Conservation (phyloP, 257 asterid genomes). For the Jacaranda copaia region DNA sequence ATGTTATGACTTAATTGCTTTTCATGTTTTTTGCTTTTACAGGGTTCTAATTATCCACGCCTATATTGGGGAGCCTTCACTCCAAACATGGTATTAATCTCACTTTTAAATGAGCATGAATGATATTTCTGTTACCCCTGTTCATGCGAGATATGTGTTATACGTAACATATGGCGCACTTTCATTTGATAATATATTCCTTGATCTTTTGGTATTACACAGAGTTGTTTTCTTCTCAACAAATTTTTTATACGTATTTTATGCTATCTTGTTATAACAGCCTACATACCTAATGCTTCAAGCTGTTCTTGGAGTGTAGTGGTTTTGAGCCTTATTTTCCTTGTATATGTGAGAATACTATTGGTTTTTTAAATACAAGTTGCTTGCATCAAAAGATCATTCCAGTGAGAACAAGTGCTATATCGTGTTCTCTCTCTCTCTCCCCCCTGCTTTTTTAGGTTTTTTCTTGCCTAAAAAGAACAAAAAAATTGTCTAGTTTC, state of each 20-base stretch:
- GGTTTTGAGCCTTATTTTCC: slow-evolving; percentile 18
- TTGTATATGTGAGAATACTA: not conserved
- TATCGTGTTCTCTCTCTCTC: too few species aligned
- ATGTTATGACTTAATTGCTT: too few species aligned
- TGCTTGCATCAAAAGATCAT: not conserved
- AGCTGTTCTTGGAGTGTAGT: slow-evolving; percentile 9
- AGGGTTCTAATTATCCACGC: slow-evolving; percentile 86
- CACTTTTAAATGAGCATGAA: slow-evolving; percentile 17
- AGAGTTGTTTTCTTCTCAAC: slow-evolving; percentile 12
- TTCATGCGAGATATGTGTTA: slow-evolving; percentile 20
- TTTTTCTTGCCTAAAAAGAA: too few species aligned
- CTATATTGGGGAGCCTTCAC: slow-evolving; percentile 84
- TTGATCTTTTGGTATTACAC: slow-evolving; percentile 3
- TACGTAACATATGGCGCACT: not conserved
- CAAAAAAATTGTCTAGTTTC: not conserved
- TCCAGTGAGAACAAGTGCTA: not conserved
- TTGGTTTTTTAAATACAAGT: not conserved
- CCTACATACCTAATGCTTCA: not conserved
- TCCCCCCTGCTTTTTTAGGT: too few species aligned
- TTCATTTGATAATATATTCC: not conserved
- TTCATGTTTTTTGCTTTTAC: slow-evolving; percentile 13
- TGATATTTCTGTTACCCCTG: not conserved
- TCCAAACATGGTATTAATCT: slow-evolving; percentile 66
- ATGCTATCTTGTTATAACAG: slow-evolving; percentile 17
- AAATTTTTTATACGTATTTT: not conserved